Percentiles rank a stretch among this genome's conserved stretches.
Evolutionary conservation across 331 rosid genomes (phyloP).

Genomic region (Malus hybrid): DNA sequence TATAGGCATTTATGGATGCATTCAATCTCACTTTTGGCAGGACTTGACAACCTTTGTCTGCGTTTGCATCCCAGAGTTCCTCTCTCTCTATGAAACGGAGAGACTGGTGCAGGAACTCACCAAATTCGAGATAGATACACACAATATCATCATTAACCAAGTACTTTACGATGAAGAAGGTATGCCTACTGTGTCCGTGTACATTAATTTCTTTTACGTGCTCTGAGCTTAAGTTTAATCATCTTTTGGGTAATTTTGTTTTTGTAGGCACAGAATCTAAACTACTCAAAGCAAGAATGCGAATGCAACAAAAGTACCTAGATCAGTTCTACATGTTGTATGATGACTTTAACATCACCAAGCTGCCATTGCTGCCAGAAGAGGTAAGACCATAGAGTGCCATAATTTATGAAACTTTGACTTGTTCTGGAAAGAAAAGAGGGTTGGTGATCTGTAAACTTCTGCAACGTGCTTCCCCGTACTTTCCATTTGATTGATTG

Average conservation of each 20-base stretch:
- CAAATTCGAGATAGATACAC: conserved; percentile 95
- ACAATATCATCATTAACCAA: conserved; percentile 96
- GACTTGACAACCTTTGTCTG: conserved; percentile 95
- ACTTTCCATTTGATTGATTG: not conserved
- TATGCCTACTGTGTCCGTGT: conserved; percentile 2
- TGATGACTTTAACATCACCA: conserved; percentile 87
- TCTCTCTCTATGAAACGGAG: conserved; percentile 95
- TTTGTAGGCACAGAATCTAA: conserved; percentile 70
- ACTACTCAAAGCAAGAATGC: conserved; percentile 93
- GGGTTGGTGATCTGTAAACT: not conserved
- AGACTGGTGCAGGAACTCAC: conserved; percentile 94
- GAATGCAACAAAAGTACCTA: conserved; percentile 90
- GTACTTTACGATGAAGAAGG: conserved; percentile 83
- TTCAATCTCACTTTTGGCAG: conserved; percentile 42
- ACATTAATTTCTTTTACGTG: not conserved
- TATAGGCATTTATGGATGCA: conserved; percentile 11
- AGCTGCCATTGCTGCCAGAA: conserved; percentile 89
- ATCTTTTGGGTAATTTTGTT: conserved; percentile 3
- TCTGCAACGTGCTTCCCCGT: not conserved
- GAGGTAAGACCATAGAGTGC: conserved; percentile 50
- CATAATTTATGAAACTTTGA: not conserved
- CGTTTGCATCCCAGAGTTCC: conserved; percentile 98
- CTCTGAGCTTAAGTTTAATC: not conserved
- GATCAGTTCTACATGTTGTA: conserved; percentile 96
- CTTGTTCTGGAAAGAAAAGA: not conserved